Conservation (phyloP, 2,329 filamentous ascomycete genomes). For the Mycogone perniciosa region DNA sequence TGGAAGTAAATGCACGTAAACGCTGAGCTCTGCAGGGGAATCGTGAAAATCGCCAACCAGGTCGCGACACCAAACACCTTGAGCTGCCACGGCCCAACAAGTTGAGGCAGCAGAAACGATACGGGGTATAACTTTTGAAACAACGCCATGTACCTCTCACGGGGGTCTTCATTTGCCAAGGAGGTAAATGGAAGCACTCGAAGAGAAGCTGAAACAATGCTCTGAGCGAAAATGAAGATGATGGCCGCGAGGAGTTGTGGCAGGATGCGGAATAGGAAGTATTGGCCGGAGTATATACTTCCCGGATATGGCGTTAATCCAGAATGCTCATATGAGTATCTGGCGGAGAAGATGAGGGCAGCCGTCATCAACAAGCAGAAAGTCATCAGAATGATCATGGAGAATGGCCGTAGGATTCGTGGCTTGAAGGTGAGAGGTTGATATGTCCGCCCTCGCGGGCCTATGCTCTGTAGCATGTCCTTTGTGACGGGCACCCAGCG, state of each 20-base stretch:
- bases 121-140: conserved; percentile 64
- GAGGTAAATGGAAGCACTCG: conserved; percentile 71
- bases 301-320: conserved; percentile 64
- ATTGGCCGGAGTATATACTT: conserved; percentile 62
- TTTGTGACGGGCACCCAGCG: conserved; percentile 31
- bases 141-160: conserved; percentile 56
- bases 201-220: conserved; percentile 66
- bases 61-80: conserved; percentile 60
- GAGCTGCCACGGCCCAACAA: conserved; percentile 59
- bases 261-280: conserved; percentile 81
- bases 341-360: conserved; percentile 64
- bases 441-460: conserved; percentile 32
- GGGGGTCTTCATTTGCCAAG: conserved; percentile 61
- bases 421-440: conserved; percentile 64
- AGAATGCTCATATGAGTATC: conserved; percentile 55
- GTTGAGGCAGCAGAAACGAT: conserved; percentile 56
- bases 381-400: conserved; percentile 53
- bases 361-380: conserved; percentile 64
- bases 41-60: conserved; percentile 72
- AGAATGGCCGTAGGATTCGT: conserved; percentile 59
- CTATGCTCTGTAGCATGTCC: conserved; percentile 28
- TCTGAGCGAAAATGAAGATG: conserved; percentile 71
- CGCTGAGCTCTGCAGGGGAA: conserved; percentile 72
- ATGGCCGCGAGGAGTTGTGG: conserved; percentile 69
- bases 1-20: conserved; percentile 59